phyloP scores from a whole-genome alignment of 2,329 filamentous ascomycete genomes.

The Neoarthrinium moseri region DNA sequence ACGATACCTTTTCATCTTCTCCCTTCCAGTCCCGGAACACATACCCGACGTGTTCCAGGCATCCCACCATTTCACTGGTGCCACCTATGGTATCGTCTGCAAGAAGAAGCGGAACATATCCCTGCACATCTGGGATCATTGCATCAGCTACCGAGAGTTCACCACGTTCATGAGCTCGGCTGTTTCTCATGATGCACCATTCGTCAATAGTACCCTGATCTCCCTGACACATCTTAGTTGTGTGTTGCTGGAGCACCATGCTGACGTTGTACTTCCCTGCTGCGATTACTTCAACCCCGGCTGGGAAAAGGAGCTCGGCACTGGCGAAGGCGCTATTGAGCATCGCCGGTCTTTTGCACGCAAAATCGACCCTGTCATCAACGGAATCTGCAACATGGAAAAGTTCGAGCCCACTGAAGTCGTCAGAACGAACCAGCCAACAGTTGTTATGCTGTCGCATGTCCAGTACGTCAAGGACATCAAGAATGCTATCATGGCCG shows the following conservation, averaged over 20 bases:
- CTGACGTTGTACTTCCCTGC: conserved; percentile 4
- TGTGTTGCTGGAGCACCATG: conserved; percentile 4
- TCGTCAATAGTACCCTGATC: conserved; percentile 5
- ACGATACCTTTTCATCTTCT: conserved; percentile 5
- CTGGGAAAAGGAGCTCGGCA: conserved; percentile 5
- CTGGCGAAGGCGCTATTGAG: conserved; percentile 3
- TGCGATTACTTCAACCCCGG: conserved; percentile 8
- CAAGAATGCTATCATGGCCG: conserved; percentile 7
- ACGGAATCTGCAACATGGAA: conserved; percentile 7
- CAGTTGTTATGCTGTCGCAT: conserved; percentile 6
- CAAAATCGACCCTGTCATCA: conserved; percentile 7
- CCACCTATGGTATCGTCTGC: conserved; percentile 6
- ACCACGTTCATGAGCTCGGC: conserved; percentile 6
- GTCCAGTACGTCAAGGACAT: conserved; percentile 6
- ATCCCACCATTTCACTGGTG: conserved; percentile 5
- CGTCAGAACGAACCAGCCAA: conserved; percentile 1
- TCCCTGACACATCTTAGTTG: conserved; percentile 4
- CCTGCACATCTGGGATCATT: conserved; percentile 8
- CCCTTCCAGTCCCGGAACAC: background rate
- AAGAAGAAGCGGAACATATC: conserved; percentile 3
- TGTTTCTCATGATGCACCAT: conserved; percentile 2
- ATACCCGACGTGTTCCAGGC: conserved; percentile 5
- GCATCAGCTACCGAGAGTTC: conserved; percentile 6
- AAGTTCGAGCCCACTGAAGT: conserved; percentile 4
- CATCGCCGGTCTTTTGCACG: background rate